Base-by-base conservation (phyloP, 768 basidiomycete genomes). In the Leucosporidium scottii region DNA sequence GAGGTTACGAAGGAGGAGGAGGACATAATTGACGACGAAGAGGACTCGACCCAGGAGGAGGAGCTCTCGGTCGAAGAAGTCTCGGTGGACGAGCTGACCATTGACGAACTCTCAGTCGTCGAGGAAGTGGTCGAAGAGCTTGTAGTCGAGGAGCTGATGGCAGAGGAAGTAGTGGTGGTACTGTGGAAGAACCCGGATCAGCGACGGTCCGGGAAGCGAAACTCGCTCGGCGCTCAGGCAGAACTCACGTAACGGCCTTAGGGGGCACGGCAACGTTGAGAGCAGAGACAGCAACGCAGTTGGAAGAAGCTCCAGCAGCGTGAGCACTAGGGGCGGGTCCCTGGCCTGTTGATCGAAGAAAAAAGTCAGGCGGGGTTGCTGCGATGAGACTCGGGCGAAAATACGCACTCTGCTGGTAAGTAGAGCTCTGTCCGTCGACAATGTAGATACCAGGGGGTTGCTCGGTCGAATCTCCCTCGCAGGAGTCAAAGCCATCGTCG, bases 381-480 rank as follows among this genome's bases (percentile, higher is more conserved):
- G 27, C 5, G 28, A 34, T 4, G 5, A 34, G 25, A 54, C 1
- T 25, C 18, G 3, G 23, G 53, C 15, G 53, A 8, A 5, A 25
- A 17, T 2, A 18, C 53, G 7, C 23, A 54, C 48, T 30, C 39
- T 60, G 59, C 39, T 44, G 39, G 39, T 44, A 25, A 30, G 39
- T 47, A 6, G 59, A 39, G n/a, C 25, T 27, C 18, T 23, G 28
- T 1, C 49, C 49, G 28, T 51, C 28, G 25, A 10, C 28, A 6
- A 44, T 31, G 48, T 61, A 61, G 49, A 61, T 61, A 4, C 61
- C 61, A 18, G 55, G 55, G 8, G 23, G 23, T n/a, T n/a, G 25
- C 36, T 25, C 58, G 23, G 23, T 47, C 31, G 28, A 30, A 66
- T 81, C 79, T 55, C 75, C 81, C 31, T 79, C 74, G 74, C 82